Evolutionary conservation across 345 rosid genomes (phyloP), one percentile per base, ranked within the genome.

Genomic region (Laguncularia racemosa): DNA sequence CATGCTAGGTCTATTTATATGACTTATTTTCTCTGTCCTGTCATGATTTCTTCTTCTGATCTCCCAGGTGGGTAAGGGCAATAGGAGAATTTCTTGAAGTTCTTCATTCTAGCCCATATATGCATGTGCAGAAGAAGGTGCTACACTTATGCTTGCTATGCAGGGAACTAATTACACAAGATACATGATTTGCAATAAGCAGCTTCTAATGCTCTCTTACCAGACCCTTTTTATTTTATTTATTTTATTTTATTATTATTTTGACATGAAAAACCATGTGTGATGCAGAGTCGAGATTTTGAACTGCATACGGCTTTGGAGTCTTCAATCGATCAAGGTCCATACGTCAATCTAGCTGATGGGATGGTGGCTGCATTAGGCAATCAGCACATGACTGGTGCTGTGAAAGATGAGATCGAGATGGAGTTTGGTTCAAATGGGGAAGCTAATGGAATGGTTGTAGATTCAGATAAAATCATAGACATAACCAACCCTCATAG

Each of bases 11-110:
- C 40, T 33, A 6, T 33, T 4, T 33, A 33, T 33, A 33, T 33
- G 40, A 10, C 40, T 33, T 33, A 33, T 33, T 4, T 33, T 33
- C 40, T 33, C 9, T n/a, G 40, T 28, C 14, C 9, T 6, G 14
- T 48, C 16, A 26, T 0, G 20, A 44, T 15, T 21, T 16, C 48
- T 61, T 13, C 52, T 52, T 40, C 46, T 48, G 48, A 62, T 49
- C 54, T 1, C 58, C 71, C 84, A 88, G 96, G 96, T 91, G 98
- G 96, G 92, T 89, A 17, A 78, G 92, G 65, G 96, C 95, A 50
- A 69, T 73, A 46, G 71, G 72, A 54, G 98, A 91, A 73, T 86
- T 78, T 78, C 93, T 88, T 61, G 62, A 66, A 13, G 77, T 74
- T 26, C 83, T 91, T 23, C 76, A 72, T 64, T 62, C 84, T 55